Base-by-base conservation (phyloP, 2,329 filamentous ascomycete species). In the Xylariaceae sp. region DNA sequence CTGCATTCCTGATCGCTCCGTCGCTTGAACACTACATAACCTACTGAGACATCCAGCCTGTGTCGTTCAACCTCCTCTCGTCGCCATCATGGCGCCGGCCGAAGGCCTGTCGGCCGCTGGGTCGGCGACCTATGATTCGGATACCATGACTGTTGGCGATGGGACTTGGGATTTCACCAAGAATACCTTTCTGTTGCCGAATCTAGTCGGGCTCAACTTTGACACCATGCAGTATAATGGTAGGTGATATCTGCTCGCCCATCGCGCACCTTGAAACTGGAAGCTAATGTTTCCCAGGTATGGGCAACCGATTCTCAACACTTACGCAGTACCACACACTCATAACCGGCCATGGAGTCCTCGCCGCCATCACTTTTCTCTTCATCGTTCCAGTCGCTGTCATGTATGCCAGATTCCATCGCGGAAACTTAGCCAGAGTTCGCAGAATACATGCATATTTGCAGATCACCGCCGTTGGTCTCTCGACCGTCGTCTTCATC, bases 181-280 rank as follows among this genome's bases (percentile, higher is more conserved):
- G 60, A 88, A 90, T 57, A 81, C 78, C 15, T 93, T 91, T 60
- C 68, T 93, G 40, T 67, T 93, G 38, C 87, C 87, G 28, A 89
- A 89, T 57, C 68, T 93, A 34, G 72, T 83, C 54, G 86, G 85
- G 8, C 65, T 88, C 49, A 87, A 89, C 60, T 87, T 88, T 61
- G 84, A 83, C 37, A 90, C 87, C 4, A 90, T 87, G 81, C 81
- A 76, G 60, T 89, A 89, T 66, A 93, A 93, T 76, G 87, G 85
- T 88, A 67, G 52, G 71, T 32, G n/a, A n/a, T n/a, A n/a, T 34
- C 9, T 31, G 28, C 12, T 32, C 28, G 24, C 34, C 17, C 18
- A 34, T 15, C n/a, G 15, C 8, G 8, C 30, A 17, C 16, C 19
- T n/a, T 19, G 9, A 4, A 9, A 37, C 30, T 24, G 26, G 13